Percentiles rank a stretch among this genome's conserved stretches.
phyloP scores from a whole-genome alignment of 75 land plant species.

The Picea sitchensis region DNA sequence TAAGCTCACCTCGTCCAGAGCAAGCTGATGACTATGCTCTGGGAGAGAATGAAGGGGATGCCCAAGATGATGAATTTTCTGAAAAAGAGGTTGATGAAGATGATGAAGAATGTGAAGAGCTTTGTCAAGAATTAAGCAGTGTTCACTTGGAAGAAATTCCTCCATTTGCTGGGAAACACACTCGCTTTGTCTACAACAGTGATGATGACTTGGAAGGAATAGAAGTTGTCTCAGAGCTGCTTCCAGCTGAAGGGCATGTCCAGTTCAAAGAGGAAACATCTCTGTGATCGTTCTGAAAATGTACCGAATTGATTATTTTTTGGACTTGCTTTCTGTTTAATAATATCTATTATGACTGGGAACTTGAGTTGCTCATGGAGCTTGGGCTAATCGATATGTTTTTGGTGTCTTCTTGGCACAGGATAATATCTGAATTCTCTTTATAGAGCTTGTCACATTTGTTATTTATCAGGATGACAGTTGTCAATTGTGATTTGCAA shows the following conservation, averaged over 20 bases:
- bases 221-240: conserved; percentile 18
- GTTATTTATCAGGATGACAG: no score
- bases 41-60: conserved; percentile 6
- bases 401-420: conserved; percentile 5
- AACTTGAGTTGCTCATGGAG: no score
- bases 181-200: conserved; percentile 79
- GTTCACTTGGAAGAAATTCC: conserved; percentile 19
- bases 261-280: conserved; percentile 61
- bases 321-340: no score
- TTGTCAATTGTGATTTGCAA: no score
- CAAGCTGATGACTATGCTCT: not conserved
- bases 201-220: conserved; percentile 68
- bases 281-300: conserved; percentile 22
- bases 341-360: no score
- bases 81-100: conserved; percentile 23
- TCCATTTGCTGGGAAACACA: conserved; percentile 48
- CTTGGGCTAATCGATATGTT: not conserved
- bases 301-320: not conserved
- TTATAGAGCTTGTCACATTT: no score
- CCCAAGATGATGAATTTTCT: conserved; percentile 3
- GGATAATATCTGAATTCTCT: no score
- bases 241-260: conserved; percentile 61
- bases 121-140: conserved; percentile 24
- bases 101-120: conserved; percentile 29
- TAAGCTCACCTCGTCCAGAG: conserved; percentile 25